Base-by-base conservation (phyloP, 306 rosid genomes). In the Vicia faba region DNA sequence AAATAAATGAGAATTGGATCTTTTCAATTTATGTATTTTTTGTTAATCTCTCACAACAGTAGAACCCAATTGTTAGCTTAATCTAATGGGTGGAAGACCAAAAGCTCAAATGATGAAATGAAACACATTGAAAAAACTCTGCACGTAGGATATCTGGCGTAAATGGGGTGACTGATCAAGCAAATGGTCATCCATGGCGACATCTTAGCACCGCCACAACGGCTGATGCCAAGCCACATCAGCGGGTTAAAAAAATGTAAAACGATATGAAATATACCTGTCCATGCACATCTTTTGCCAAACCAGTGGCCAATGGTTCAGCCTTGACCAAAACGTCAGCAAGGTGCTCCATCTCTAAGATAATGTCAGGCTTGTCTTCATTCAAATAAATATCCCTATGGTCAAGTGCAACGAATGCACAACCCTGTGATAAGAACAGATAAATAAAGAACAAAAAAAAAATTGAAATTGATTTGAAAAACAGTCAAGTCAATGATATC, bases 201-300 rank as follows among this genome's bases (percentile, higher is more conserved):
- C 36, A 6, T 5, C 36, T 6, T 31, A 7, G 36, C 36, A 31
- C 6, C 7, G 28, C 4, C 28, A 3, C 28, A 3, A 25, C 4
- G 3, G 28, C 28, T 2, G 28, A 25, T 25, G 28, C 4, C 28
- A 25, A 25, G 28, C 28, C 3, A 25, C 28, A 25, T 25, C 28
- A 25, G 3, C 3, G 28, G 28, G 1, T 25, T 25, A 25, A 25
- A 25, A 25, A 25, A 25, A 25, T 20, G 15, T 28, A 54, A 45
- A 82, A 40, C 12, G 26, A 55, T 13, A 28, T n/a, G 25, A 56
- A 67, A 20, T 26, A 63, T 77, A 93, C 97, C 99, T 93, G 99
- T 58, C 99, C 99, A 76, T 93, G 97, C 82, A 90, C 99, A 61
- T 93, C 99, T 78, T 85, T 85, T 46, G 99, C 96, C 76, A 85